These are phyloP conservation scores for Cladorrhinum sp. DNA, from an alignment of 2,329 filamentous ascomycete species.

Conservation along the genomic window DNA sequence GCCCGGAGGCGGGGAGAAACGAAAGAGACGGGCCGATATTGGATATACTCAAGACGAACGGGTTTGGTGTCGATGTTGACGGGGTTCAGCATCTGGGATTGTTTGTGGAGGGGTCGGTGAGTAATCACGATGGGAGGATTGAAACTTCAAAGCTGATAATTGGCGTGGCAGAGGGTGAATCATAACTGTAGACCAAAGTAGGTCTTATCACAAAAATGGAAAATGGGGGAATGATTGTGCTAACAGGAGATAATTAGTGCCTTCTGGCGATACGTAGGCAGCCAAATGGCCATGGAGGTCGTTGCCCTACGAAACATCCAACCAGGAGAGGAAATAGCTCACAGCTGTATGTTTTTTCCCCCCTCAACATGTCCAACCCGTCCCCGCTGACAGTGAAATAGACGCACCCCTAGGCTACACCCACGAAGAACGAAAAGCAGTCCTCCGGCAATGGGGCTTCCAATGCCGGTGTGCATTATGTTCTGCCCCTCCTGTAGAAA, in stretches of 20 bases:
- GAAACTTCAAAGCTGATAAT: background rate
- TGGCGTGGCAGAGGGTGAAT: slow-evolving; percentile 22
- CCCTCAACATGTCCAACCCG: background rate
- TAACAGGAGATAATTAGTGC: slow-evolving; percentile 15
- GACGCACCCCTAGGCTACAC: slow-evolving; percentile 26
- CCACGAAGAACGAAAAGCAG: slow-evolving; percentile 18
- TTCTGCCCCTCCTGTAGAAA: slow-evolving; percentile 8
- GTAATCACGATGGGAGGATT: background rate
- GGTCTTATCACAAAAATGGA: background rate
- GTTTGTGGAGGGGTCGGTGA: slow-evolving; percentile 26
- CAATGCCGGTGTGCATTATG: slow-evolving; percentile 27
- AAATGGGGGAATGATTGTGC: background rate
- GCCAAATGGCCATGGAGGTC: slow-evolving; percentile 25
- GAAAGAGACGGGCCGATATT: slow-evolving; percentile 16
- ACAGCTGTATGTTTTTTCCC: slow-evolving; percentile 23
- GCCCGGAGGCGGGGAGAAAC: slow-evolving; percentile 15
- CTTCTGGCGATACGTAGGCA: slow-evolving; percentile 23
- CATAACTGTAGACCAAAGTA: slow-evolving; percentile 30
- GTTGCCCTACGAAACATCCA: slow-evolving; percentile 24
- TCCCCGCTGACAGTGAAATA: slow-evolving; percentile 5
- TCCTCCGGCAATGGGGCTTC: slow-evolving; percentile 28
- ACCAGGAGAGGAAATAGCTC: slow-evolving; percentile 24
- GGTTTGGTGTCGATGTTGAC: slow-evolving; percentile 29
- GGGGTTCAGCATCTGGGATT: slow-evolving; percentile 28
- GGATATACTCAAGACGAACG: slow-evolving; percentile 29